Evolutionary conservation across 257 asterid genomes (phyloP), one percentile per base, ranked within the genome.

Genomic region (Solanum paucissectum): DNA sequence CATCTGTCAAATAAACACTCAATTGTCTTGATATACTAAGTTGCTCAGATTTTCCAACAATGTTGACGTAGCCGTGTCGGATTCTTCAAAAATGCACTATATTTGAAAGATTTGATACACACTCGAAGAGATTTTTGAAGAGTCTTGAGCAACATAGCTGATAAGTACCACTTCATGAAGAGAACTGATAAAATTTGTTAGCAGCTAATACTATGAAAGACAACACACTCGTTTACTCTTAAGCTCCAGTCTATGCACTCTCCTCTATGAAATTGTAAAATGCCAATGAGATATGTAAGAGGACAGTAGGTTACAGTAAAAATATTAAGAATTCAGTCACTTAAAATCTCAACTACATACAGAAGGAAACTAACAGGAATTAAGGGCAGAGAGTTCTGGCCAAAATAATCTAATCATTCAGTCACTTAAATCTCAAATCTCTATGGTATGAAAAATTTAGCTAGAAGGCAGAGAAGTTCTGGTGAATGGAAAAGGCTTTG

Each of bases 381-480:
- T 44, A 42, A 79, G 10, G 40, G 38, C 64, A 44, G 66, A 14
- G 66, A 44, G 16, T 46, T 77, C 84, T 12, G 84, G 36, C 84
- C 37, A 77, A 79, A 25, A 79, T 25, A 79, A 44, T 79, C 64
- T 8, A 79, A 79, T 44, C 34, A 76, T 76, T 40, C 37, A 42
- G 37, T 77, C 64, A 77, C 84, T n/a, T 77, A 42, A 42, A 79
- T 44, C 38, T 79, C 64, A 44, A 79, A 79, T 34, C n/a, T n/a
- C 20, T 79, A 13, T 6, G 20, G 64, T 44, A 44, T 7, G 9
- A 40, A 77, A 79, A 4, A 0, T 14, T 40, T 44, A 79, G 25
- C 64, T 4, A 14, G 84, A 27, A 9, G 38, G 37, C 13, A 44
- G 9, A 79, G 23, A 76, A 77, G 36, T 77, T 77, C 37, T 42